phyloP scores from a whole-genome alignment of 2,329 filamentous ascomycete species.

The Byssothecium circinans region DNA sequence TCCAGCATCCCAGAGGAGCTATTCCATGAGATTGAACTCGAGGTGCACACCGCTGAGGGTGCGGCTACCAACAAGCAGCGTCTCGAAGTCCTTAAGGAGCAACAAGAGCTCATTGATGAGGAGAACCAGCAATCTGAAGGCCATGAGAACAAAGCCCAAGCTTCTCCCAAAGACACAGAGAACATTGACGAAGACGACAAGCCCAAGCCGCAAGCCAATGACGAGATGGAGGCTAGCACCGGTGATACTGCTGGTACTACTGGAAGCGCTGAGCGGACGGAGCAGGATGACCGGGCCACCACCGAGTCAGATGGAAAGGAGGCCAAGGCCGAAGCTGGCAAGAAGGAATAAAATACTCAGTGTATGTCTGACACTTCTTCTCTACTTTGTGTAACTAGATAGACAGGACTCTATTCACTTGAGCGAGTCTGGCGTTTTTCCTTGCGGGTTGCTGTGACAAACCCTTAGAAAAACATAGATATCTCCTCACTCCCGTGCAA shows the following conservation, averaged over 20 bases:
- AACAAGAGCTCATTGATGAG: constrained; percentile 96
- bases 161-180: constrained; percentile 80
- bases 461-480: not conserved
- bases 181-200: constrained; percentile 96
- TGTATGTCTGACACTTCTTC: constrained; percentile 3
- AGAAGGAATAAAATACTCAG: constrained; percentile 8
- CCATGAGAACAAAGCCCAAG: constrained; percentile 70
- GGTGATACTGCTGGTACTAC: constrained; percentile 22
- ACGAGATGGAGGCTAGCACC: constrained; percentile 37
- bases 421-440: constrained; percentile 3
- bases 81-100: constrained; percentile 96
- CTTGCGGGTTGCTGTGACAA: not conserved
- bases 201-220: constrained; percentile 43
- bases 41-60: constrained; percentile 94
- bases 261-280: constrained; percentile 35
- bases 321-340: constrained; percentile 10
- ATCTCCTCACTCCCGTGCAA: not conserved
- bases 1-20: constrained; percentile 96
- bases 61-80: constrained; percentile 98
- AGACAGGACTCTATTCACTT: constrained; percentile 10
- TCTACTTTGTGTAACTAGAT: constrained; percentile 26
- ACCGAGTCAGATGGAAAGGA: constrained; percentile 24
- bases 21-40: constrained; percentile 98
- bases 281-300: constrained; percentile 35
- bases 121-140: constrained; percentile 90